Evolutionary conservation across 2,329 filamentous ascomycete species (phyloP).

Genomic region (Trichoderma sp.): DNA sequence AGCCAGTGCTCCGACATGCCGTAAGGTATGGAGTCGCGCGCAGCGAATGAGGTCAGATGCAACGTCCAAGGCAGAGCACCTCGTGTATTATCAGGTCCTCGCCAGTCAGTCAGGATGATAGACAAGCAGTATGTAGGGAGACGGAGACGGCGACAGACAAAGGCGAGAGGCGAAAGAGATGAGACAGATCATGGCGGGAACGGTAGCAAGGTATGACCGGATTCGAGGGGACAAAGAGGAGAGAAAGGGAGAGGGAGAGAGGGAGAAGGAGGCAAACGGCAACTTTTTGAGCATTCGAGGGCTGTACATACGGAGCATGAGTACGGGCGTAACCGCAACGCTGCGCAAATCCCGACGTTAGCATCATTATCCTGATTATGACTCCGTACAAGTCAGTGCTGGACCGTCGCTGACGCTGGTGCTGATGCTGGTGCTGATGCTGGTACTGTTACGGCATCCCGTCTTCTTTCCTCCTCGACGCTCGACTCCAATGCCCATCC

Average conservation of each 20-base stretch:
- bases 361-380: neutral
- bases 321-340: neutral
- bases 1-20: neutral
- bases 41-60: slow-evolving; percentile 10
- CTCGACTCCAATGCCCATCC: neutral
- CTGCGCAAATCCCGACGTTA: slow-evolving; percentile 5
- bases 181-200: neutral
- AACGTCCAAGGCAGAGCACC: neutral
- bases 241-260: neutral
- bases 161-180: slow-evolving; percentile 1
- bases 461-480: neutral
- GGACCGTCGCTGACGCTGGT: too few species aligned
- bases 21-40: neutral
- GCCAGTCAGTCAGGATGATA: too few species aligned
- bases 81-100: too few species aligned
- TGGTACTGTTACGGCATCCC: neutral
- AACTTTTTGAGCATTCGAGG: slow-evolving; percentile 14
- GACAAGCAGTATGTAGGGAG: too few species aligned
- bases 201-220: neutral
- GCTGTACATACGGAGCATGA: neutral
- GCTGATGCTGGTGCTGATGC: too few species aligned
- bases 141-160: too few species aligned
- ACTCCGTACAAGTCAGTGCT: neutral
- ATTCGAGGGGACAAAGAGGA: neutral
- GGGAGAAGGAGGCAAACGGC: slow-evolving; percentile 12